A percentile compares a stretch with the other conserved stretches of the same genome.
phyloP scores from a whole-genome alignment of 345 rosid genomes.

The Diplotaxis tenuifolia region DNA sequence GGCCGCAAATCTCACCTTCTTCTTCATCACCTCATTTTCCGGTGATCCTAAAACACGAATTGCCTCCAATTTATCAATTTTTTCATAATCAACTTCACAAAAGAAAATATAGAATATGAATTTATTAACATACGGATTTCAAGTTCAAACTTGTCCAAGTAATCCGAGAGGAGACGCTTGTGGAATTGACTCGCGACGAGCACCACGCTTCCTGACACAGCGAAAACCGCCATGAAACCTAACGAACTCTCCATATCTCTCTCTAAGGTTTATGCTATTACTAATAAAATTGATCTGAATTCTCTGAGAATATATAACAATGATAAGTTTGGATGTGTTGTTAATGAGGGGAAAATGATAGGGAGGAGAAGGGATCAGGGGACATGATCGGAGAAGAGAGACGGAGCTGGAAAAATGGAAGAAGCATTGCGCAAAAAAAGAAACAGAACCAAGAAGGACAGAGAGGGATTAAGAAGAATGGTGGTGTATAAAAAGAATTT shows the following conservation, averaged over 20 bases:
- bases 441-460: neutral
- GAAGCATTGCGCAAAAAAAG: conserved; percentile 21
- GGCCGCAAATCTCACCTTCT: conserved; percentile 74
- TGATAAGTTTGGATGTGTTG: neutral
- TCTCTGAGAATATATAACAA: neutral
- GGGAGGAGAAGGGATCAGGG: conserved; percentile 11
- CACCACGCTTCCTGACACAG: conserved; percentile 81
- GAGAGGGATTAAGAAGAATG: conserved; percentile 10
- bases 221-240: conserved; percentile 78
- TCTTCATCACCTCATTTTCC: conserved; percentile 41
- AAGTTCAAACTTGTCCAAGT: conserved; percentile 67
- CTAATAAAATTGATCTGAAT: neutral
- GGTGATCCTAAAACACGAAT: conserved; percentile 15
- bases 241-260: conserved; percentile 44
- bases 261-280: neutral
- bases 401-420: conserved; percentile 24
- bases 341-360: neutral
- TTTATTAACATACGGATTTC: conserved; percentile 45
- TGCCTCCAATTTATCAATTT: no score
- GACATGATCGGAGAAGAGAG: conserved; percentile 31
- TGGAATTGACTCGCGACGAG: conserved; percentile 66
- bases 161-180: conserved; percentile 75
- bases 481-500: neutral
- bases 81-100: neutral
- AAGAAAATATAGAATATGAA: neutral